Base-by-base conservation (phyloP, 1,139 yeast species). In the Blastobotrys niveus region DNA sequence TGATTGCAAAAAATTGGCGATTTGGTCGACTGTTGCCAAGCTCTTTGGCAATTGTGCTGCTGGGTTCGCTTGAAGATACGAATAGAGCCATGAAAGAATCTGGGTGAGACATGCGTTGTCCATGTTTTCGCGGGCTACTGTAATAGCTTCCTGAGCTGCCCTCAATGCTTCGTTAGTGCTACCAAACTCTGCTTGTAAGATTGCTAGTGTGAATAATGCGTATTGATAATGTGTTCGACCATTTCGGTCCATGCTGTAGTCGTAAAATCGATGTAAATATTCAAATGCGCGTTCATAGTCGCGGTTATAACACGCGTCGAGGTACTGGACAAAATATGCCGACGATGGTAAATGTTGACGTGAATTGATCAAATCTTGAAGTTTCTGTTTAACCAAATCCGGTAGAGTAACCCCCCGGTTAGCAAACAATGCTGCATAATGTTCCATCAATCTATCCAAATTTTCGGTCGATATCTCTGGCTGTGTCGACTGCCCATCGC, bases 121-220 rank as follows among this genome's bases (percentile, higher is more conserved):
- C 52, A 80, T 81, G 55, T 84, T 82, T 57, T 88, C 96, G 54
- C 96, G 69, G 0, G 96, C 96, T 2, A 88, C 89, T 3, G 85
- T 72, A 2, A 88, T 82, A 0, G 96, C 93, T 59, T 88, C 96
- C 52, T 83, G 87, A 4, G 88, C 83, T 0, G 95, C 83, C 52
- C 81, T 74, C 14, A 85, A 63, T 0, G 96, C 95, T 52, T 85
- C 86, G 22, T 73, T 75, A 51, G 79, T 79, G 52, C 83, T 83
- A 29, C 83, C 81, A 63, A 85, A 87, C 46, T 77, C 77, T 18
- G 86, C 85, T 56, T 87, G 91, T 35, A 88, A 66, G 0, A 86
- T 73, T 0, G 95, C 95, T 42, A 85, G 67, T 10, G 88, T 80
- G 15, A 88, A 72, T 34, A 88, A 67, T 0, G 96, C 95, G 64